Base-by-base conservation (phyloP, 257 asterid species). In the Datura wrightii region DNA sequence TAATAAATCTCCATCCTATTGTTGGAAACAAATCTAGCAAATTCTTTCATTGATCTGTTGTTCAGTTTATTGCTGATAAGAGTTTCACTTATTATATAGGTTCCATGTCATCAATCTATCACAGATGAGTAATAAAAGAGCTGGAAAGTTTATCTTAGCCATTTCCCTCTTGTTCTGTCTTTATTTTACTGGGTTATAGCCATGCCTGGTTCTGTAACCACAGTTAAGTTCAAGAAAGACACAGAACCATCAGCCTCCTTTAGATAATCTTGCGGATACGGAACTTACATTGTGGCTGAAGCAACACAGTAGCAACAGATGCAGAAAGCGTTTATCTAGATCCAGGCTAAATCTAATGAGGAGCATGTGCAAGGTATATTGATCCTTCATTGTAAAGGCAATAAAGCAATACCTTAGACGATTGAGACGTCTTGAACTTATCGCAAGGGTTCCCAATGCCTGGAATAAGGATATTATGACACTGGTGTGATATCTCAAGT, bases 401-500 rank as follows among this genome's bases (percentile, higher is more conserved):
- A 79, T 81, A 53, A 86, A 87, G 87, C 34, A 86, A 84, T 90
- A 97, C 99, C 99, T 97, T 82, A 97, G 90, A 88, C 99, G 98
- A 91, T 93, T 97, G 83, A 97, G 97, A 80, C 98, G 90, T 87
- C 97, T 91, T 86, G 99, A 93, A 90, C 99, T 97, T 83, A 92
- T 94, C 16, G 99, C 95, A 89, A 97, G 97, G 84, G 98, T 97
- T 82, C 98, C 99, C 87, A 97, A 86, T 41, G 98, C 93, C 90
- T 95, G 98, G 90, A 97, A 97, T 83, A 97, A 89, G 53, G 99
- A 95, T 86, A 95, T 92, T 85, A 97, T 94, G 78, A 97, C 99
- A 85, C 99, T 97, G 42, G 99, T 97, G 84, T 97, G 99, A 90
- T 97, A 97, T 94, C 99, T 94, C 89, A 97, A 89, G 89, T 97